Percentiles rank a stretch among this genome's conserved stretches.
These are phyloP conservation scores for Aspergillus olivimuriae DNA, from an alignment of 495 filamentous ascomycete species.

Conservation along the genomic window DNA sequence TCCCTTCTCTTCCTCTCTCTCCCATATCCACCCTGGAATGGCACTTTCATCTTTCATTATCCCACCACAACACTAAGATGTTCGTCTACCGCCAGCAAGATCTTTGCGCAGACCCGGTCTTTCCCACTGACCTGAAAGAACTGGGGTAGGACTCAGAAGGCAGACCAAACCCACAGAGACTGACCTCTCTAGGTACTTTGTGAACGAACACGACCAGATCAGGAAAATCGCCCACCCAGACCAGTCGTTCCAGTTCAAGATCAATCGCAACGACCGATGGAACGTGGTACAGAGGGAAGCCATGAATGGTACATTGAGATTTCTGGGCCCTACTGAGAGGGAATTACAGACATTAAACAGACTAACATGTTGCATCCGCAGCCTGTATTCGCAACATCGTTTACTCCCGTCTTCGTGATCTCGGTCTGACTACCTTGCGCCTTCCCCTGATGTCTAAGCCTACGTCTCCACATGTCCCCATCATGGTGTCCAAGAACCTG, in stretches of 20 bases:
- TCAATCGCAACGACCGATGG: conserved; percentile 62
- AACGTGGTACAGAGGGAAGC: conserved; percentile 65
- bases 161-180: neutral
- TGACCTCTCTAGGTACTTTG: conserved; percentile 50
- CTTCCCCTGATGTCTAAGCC: conserved; percentile 50
- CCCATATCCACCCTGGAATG: neutral
- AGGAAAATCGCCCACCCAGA: conserved; percentile 57
- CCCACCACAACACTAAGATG: conserved; percentile 41
- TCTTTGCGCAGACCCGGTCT: conserved; percentile 66
- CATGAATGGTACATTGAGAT: conserved; percentile 51
- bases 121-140: conserved; percentile 52
- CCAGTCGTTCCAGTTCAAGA: conserved; percentile 64
- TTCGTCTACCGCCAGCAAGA: conserved; percentile 56
- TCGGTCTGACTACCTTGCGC: conserved; percentile 48
- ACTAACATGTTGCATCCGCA: conserved; percentile 27
- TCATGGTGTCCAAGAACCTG: conserved; percentile 57
- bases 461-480: conserved; percentile 54
- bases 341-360: too few relatives aligned
- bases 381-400: conserved; percentile 59
- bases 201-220: conserved; percentile 68
- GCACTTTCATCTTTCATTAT: conserved; percentile 1
- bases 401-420: conserved; percentile 48
- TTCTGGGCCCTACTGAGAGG: too few relatives aligned
- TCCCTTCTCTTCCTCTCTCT: conserved; percentile 1
- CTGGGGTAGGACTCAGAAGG: conserved; percentile 54